Evolutionary conservation across 257 asterid genomes (phyloP).

Genomic region (Marsdenia floribunda): DNA sequence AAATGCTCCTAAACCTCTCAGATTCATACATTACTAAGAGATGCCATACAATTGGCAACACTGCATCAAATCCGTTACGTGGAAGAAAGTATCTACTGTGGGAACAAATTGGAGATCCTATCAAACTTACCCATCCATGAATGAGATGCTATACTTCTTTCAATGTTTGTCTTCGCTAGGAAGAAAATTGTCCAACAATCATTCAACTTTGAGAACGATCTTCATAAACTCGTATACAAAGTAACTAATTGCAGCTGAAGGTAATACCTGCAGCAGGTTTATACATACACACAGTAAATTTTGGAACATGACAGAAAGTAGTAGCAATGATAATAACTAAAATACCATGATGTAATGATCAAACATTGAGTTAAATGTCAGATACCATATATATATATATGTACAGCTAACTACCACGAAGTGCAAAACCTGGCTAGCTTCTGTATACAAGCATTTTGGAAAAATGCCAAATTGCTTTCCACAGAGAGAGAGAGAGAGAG

Average conservation of each 20-base stretch:
- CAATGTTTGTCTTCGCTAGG: constrained; percentile 1
- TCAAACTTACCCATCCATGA: constrained; percentile 15
- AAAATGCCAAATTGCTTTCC: neutral
- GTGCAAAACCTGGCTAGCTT: neutral
- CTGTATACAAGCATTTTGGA: neutral
- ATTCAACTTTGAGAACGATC: constrained; percentile 80
- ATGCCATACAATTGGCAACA: neutral
- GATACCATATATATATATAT: neutral
- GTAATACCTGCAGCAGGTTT: constrained; percentile 63
- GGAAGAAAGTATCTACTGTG: neutral
- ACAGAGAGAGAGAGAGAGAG: too few relatives aligned
- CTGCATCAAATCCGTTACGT: neutral
- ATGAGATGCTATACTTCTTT: constrained; percentile 4
- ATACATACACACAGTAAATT: constrained; percentile 1
- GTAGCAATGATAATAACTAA: neutral
- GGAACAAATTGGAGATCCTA: constrained; percentile 1
- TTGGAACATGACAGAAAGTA: constrained; percentile 2
- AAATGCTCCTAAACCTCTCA: constrained; percentile 2
- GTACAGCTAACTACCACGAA: neutral
- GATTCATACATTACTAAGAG: neutral
- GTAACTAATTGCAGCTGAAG: constrained; percentile 94
- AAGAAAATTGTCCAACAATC: constrained; percentile 19
- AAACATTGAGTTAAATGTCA: neutral
- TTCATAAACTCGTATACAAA: constrained; percentile 93
- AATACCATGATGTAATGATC: neutral